Percentiles rank a stretch among this genome's conserved stretches.
Evolutionary conservation across 2,329 filamentous ascomycete genomes (phyloP).

Genomic region (Colletotrichum filicis): DNA sequence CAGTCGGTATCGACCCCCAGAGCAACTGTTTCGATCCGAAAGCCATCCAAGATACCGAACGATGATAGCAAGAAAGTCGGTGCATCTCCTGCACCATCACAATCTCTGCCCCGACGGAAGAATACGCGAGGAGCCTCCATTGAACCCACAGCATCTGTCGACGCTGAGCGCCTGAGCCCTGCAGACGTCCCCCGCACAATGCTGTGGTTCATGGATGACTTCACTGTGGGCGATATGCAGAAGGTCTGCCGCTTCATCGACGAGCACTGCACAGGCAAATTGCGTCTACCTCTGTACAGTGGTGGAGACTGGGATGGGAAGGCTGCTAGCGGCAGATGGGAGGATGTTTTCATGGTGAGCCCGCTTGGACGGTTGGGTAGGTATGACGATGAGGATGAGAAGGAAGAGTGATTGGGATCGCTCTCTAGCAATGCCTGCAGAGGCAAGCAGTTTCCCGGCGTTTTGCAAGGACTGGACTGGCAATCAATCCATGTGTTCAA

Average conservation of each 20-base stretch:
- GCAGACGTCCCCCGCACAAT: conserved; percentile 29
- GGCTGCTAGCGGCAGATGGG: conserved; percentile 28
- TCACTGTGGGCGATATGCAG: conserved; percentile 32
- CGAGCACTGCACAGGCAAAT: conserved; percentile 30
- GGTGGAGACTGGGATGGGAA: conserved; percentile 33
- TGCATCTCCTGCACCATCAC: not conserved
- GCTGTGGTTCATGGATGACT: conserved; percentile 35
- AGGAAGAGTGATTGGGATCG: conserved; percentile 1
- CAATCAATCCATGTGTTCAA: not conserved
- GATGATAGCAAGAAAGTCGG: not conserved
- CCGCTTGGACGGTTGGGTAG: conserved; percentile 23
- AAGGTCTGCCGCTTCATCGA: conserved; percentile 34
- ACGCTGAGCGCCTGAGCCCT: conserved; percentile 13
- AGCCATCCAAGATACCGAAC: not conserved
- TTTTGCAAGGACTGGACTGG: not conserved
- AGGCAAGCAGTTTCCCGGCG: not conserved
- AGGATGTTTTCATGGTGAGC: conserved; percentile 33
- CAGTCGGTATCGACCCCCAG: not conserved
- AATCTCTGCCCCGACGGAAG: conserved; percentile 1
- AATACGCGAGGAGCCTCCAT: conserved; percentile 8
- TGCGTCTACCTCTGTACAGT: conserved; percentile 29
- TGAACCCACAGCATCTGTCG: not conserved
- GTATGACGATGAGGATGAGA: conserved; percentile 24
- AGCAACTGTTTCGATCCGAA: not conserved
- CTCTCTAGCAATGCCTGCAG: not conserved